phyloP scores from a whole-genome alignment of 163 green algal species.

The Trebouxia gelatinosa region DNA sequence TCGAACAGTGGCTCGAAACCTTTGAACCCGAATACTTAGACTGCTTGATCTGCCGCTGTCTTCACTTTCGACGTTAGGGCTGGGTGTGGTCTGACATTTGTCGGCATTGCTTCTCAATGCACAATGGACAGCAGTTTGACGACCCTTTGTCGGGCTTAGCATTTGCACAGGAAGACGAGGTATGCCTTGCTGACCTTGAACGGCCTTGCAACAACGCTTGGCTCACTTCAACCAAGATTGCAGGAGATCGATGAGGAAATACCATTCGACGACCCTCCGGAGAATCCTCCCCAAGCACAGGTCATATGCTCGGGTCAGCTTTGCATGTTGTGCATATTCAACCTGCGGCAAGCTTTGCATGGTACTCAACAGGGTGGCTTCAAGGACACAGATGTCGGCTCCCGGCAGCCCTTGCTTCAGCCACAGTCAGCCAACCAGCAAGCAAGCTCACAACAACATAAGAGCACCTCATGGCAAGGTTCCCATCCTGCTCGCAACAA shows the following conservation, averaged over 20 bases:
- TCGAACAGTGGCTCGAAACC: too few species aligned
- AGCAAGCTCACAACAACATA: neutral
- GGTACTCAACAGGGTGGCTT: neutral
- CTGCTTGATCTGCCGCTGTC: too few species aligned
- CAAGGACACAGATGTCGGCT: neutral
- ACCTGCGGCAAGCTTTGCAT: too few species aligned
- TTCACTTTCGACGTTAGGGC: too few species aligned
- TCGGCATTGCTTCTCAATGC: too few species aligned
- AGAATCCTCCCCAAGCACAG: neutral
- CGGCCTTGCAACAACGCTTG: neutral
- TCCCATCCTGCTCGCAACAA: too few species aligned
- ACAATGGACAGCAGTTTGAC: neutral
- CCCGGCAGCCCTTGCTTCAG: neutral
- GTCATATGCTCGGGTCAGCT: too few species aligned
- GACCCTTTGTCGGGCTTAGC: slow-evolving; percentile 28
- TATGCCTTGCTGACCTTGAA: neutral
- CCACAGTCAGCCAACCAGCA: neutral
- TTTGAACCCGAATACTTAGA: too few species aligned
- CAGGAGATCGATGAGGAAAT: slow-evolving; percentile 32
- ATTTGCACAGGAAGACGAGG: slow-evolving; percentile 24
- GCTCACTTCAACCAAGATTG: neutral
- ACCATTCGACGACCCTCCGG: slow-evolving; percentile 24
- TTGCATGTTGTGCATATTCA: too few species aligned
- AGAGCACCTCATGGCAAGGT: too few species aligned
- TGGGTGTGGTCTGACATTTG: too few species aligned